Percentiles rank a stretch among this genome's conserved stretches.
Evolutionary conservation across 1,139 yeast species (phyloP).

Genomic region (Meyerozyma athensensis): DNA sequence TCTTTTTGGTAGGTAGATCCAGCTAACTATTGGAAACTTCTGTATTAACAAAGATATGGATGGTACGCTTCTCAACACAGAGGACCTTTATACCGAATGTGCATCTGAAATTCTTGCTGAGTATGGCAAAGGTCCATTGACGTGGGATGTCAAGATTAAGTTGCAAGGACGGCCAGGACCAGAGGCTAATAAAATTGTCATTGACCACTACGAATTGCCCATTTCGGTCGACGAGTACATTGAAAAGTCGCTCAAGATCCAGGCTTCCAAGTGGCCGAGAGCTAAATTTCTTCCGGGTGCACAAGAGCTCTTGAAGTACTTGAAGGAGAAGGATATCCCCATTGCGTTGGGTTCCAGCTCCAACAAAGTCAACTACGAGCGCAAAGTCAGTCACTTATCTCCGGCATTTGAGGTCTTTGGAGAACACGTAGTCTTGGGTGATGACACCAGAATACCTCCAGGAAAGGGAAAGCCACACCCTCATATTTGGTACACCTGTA

Average conservation of each 20-base stretch:
- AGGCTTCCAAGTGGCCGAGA: conserved; percentile 56
- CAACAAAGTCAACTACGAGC: conserved; percentile 48
- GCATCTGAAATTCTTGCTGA: conserved; percentile 59
- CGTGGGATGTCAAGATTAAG: conserved; percentile 85
- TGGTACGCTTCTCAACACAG: conserved; percentile 87
- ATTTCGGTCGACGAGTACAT: conserved; percentile 60
- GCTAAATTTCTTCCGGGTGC: conserved; percentile 83
- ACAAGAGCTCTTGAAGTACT: conserved; percentile 51
- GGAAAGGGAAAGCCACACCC: conserved; percentile 94
- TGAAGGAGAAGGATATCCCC: conserved; percentile 53
- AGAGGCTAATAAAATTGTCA: conserved; percentile 52
- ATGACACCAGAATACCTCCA: conserved; percentile 71
- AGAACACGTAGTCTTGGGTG: conserved; percentile 76
- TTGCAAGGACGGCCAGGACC: conserved; percentile 91
- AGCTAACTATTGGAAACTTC: conserved; percentile 6
- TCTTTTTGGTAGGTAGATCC: conserved; percentile 59
- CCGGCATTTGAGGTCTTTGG: conserved; percentile 62
- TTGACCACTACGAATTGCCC: conserved; percentile 66
- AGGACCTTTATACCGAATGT: conserved; percentile 80
- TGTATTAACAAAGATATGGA: conserved; percentile 67
- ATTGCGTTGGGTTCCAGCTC: conserved; percentile 94
- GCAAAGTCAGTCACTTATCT: conserved; percentile 66
- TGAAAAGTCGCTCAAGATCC: conserved; percentile 48
- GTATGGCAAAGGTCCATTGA: conserved; percentile 71
- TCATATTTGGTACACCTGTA: conserved; percentile 84